A percentile compares a stretch with the other conserved stretches of the same genome.
Evolutionary conservation across 805 yeast genomes (phyloP).

Genomic region (Barnettozyma botsteinii): DNA sequence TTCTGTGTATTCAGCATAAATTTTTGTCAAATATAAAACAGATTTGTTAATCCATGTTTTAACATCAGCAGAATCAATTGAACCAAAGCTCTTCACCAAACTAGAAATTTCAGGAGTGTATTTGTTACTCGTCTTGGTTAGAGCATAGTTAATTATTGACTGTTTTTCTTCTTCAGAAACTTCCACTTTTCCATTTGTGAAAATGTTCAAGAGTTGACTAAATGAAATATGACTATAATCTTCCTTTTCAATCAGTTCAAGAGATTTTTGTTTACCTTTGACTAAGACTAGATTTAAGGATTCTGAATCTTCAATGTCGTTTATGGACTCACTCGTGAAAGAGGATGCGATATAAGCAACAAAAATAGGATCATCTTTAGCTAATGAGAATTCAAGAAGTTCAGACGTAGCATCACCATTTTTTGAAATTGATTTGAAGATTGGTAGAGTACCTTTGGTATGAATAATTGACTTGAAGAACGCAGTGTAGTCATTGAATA

Average conservation of each 20-base stretch:
- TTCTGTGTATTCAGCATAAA: constrained; percentile 46
- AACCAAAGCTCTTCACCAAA: constrained; percentile 16
- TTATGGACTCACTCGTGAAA: background rate
- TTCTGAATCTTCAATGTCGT: constrained; percentile 1
- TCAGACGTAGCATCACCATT: constrained; percentile 2
- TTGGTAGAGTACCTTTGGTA: constrained; percentile 8
- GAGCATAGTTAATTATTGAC: constrained; percentile 24
- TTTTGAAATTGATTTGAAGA: constrained; percentile 17
- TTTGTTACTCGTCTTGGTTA: constrained; percentile 25
- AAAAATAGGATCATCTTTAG: constrained; percentile 4
- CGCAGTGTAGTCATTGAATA: constrained; percentile 10
- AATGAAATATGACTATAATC: constrained; percentile 30
- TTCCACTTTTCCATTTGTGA: constrained; percentile 9
- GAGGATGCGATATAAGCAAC: constrained; percentile 14
- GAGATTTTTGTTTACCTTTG: constrained; percentile 11
- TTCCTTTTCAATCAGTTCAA: constrained; percentile 18
- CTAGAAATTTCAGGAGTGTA: constrained; percentile 26
- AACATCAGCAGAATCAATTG: constrained; percentile 17
- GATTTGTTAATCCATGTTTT: constrained; percentile 53
- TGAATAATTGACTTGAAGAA: constrained; percentile 9
- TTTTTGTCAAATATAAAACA: constrained; percentile 55
- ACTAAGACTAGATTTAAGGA: background rate
- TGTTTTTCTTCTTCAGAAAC: constrained; percentile 22
- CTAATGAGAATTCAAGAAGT: constrained; percentile 9
- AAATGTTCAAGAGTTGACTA: constrained; percentile 25